Percentiles rank a stretch among this genome's conserved stretches.
phyloP scores from a whole-genome alignment of 2,329 filamentous ascomycete genomes.

The Ceratocystis colombiana region DNA sequence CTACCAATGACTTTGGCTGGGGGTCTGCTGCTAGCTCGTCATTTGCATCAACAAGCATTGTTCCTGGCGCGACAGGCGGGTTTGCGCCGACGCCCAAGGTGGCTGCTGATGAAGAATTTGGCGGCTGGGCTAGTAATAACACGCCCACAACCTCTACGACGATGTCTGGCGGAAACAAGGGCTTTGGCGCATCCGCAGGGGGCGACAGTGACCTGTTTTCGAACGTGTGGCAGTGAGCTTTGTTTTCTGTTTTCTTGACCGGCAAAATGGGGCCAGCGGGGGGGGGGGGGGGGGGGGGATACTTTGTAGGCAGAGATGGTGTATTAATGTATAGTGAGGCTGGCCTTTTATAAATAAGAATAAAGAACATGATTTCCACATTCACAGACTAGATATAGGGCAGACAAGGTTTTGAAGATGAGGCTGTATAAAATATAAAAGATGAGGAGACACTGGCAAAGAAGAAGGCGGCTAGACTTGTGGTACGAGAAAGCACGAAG shows the following conservation, averaged over 20 bases:
- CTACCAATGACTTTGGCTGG: slow-evolving; percentile 53
- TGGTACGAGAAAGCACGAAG: background rate
- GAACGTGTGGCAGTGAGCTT: slow-evolving; percentile 75
- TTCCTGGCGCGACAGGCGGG: slow-evolving; percentile 53
- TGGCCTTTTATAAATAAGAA: slow-evolving; percentile 21
- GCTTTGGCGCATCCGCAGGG: slow-evolving; percentile 40
- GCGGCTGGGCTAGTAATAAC: slow-evolving; percentile 76
- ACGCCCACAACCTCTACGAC: slow-evolving; percentile 39
- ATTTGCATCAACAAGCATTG: slow-evolving; percentile 51
- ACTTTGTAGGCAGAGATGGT: background rate
- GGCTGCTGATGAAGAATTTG: slow-evolving; percentile 86
- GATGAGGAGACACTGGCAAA: background rate
- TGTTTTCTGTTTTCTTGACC: background rate
- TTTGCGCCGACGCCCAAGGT: slow-evolving; percentile 59
- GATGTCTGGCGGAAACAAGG: slow-evolving; percentile 40
- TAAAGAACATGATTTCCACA: slow-evolving; percentile 13
- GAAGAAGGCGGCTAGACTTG: background rate
- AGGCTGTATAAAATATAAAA: background rate
- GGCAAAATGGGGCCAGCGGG: background rate
- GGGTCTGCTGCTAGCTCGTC: slow-evolving; percentile 36
- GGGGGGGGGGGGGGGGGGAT: background rate
- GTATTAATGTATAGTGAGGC: slow-evolving; percentile 12
- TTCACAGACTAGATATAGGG: background rate
- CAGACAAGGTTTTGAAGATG: background rate
- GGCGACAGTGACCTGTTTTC: slow-evolving; percentile 77